Evolutionary conservation across 2,329 filamentous ascomycete species (phyloP).

Genomic region (Aspergillus ustus): DNA sequence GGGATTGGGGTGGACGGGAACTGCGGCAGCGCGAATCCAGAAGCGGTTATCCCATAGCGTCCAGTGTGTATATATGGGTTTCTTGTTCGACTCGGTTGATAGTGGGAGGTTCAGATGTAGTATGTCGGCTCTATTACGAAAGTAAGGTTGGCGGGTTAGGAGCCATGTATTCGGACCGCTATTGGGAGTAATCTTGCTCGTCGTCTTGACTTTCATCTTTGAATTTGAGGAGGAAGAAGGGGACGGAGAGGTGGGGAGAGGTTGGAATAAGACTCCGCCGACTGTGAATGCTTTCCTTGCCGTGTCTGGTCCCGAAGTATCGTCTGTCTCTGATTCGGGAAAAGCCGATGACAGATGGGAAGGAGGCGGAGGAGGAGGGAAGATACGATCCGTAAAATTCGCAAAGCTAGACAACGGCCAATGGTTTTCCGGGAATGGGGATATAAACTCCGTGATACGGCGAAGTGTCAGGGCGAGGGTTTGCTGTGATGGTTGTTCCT

Average conservation of each 20-base stretch:
- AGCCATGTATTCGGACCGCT: constrained; percentile 35
- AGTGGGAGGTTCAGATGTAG: constrained; percentile 25
- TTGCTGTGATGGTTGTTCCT: constrained; percentile 21
- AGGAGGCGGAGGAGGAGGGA: constrained; percentile 19
- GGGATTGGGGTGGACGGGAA: not conserved
- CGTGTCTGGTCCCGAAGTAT: not conserved
- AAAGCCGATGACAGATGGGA: not conserved
- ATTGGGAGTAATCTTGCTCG: not conserved
- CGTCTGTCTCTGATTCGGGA: not conserved
- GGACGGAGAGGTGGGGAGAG: constrained; percentile 26
- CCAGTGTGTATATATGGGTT: constrained; percentile 28
- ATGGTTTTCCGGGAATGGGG: constrained; percentile 47
- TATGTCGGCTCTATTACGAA: constrained; percentile 31
- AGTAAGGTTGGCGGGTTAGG: constrained; percentile 45
- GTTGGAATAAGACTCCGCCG: constrained; percentile 55
- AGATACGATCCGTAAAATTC: constrained; percentile 49
- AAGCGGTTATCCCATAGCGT: constrained; percentile 60
- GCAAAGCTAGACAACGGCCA: constrained; percentile 51
- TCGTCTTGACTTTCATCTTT: not conserved
- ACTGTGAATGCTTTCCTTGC: constrained; percentile 49
- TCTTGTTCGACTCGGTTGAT: not conserved
- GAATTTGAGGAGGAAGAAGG: not conserved
- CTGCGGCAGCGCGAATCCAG: constrained; percentile 54
- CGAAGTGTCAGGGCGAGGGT: constrained; percentile 53
- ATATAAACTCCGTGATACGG: constrained; percentile 54